These are phyloP conservation scores for Rhodotorula sphaerocarpa DNA, from an alignment of 768 basidiomycete genomes.

Conservation along the genomic window DNA sequence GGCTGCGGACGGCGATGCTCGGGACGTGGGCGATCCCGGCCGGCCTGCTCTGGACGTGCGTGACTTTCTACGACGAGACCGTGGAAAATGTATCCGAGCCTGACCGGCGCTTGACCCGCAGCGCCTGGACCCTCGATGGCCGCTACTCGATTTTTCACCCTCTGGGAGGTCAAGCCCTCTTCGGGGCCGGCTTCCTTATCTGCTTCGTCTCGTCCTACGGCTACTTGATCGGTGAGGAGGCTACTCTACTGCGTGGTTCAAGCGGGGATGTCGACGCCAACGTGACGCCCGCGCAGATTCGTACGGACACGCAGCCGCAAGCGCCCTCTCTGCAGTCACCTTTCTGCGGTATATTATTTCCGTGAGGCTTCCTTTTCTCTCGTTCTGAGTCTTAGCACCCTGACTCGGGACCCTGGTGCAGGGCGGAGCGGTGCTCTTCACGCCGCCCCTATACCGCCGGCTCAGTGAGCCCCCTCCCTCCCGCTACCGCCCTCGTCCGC, in stretches of 20 bases:
- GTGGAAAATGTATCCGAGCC: too few species aligned
- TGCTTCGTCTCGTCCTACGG: slow-evolving; percentile 13
- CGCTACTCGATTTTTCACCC: not conserved
- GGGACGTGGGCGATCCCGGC: slow-evolving; percentile 14
- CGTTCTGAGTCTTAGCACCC: not conserved
- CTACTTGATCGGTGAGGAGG: slow-evolving; percentile 15
- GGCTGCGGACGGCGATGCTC: slow-evolving; percentile 5
- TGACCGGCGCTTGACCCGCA: not conserved
- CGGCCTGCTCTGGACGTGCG: slow-evolving; percentile 6
- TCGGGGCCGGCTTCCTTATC: slow-evolving; percentile 2
- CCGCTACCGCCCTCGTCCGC: too few species aligned
- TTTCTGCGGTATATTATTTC: not conserved
- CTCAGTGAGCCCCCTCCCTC: not conserved
- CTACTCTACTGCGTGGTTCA: not conserved
- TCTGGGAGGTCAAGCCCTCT: slow-evolving; percentile 4
- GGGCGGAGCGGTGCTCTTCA: slow-evolving; percentile 11
- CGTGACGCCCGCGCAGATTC: not conserved
- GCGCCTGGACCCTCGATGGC: not conserved
- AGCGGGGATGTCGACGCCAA: not conserved
- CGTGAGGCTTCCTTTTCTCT: not conserved
- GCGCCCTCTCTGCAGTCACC: not conserved
- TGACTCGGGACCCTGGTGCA: not conserved
- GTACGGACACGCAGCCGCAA: not conserved
- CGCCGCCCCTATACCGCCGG: not conserved
- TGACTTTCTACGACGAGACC: not conserved